Conservation (phyloP, 2,329 filamentous ascomycete species). For the Hypoxylon sp. region DNA sequence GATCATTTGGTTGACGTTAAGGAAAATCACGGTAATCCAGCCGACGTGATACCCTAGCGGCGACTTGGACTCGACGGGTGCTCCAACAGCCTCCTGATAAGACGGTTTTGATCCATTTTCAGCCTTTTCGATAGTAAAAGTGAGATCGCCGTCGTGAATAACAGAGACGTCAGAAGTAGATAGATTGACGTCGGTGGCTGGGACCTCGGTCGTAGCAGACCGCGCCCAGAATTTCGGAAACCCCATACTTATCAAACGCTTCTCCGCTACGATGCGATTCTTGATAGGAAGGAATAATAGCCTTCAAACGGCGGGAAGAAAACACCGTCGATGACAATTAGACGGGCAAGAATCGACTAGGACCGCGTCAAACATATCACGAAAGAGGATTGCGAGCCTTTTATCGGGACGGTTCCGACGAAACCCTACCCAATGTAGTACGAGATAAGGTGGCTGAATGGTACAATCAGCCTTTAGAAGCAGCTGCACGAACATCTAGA, state of each 20-base stretch:
- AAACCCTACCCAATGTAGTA: background rate
- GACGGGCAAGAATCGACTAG: slow-evolving; percentile 3
- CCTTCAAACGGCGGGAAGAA: background rate
- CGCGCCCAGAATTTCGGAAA: slow-evolving; percentile 45
- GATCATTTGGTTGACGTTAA: slow-evolving; percentile 74
- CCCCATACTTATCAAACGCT: slow-evolving; percentile 41
- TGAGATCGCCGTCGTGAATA: slow-evolving; percentile 50
- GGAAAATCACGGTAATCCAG: slow-evolving; percentile 68
- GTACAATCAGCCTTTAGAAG: slow-evolving; percentile 29
- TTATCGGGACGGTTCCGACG: slow-evolving; percentile 11
- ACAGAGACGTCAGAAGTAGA: slow-evolving; percentile 47
- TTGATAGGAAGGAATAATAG: background rate
- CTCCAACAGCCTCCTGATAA: slow-evolving; percentile 73
- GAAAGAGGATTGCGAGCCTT: slow-evolving; percentile 6
- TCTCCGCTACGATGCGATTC: background rate
- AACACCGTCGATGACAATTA: background rate
- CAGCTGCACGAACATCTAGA: slow-evolving; percentile 19
- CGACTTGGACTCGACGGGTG: slow-evolving; percentile 71
- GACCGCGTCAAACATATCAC: slow-evolving; percentile 7
- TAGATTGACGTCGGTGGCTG: slow-evolving; percentile 23
- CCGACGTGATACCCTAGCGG: slow-evolving; percentile 73
- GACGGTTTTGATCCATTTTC: slow-evolving; percentile 63
- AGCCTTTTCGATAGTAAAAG: slow-evolving; percentile 49
- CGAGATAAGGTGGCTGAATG: slow-evolving; percentile 35
- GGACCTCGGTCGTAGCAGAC: slow-evolving; percentile 27